A percentile compares a stretch with the other conserved stretches of the same genome.
Conservation (phyloP, 2,329 filamentous ascomycete species). For the Fusarium setosum region DNA sequence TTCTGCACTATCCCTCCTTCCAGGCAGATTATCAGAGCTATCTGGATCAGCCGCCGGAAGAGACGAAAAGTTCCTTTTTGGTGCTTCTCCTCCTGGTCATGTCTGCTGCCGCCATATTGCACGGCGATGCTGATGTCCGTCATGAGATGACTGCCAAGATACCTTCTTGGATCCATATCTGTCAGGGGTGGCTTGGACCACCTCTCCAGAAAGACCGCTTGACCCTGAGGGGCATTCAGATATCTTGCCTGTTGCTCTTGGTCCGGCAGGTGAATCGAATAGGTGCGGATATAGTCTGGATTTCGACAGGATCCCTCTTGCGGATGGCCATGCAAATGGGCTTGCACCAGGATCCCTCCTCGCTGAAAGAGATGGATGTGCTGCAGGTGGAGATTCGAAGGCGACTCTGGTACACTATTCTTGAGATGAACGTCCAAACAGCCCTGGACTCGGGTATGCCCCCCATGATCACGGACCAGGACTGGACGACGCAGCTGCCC, state of each 20-base stretch:
- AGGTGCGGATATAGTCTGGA: conserved; percentile 64
- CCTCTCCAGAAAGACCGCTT: conserved; percentile 61
- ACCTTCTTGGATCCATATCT: conserved; percentile 64
- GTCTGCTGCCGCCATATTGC: conserved; percentile 61
- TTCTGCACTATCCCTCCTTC: conserved; percentile 69
- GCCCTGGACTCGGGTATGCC: conserved; percentile 63
- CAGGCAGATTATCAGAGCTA: conserved; percentile 62
- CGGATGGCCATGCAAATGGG: conserved; percentile 68
- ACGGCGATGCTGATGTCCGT: too few relatives aligned
- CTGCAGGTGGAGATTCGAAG: conserved; percentile 65
- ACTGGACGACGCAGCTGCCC: conserved; percentile 63
- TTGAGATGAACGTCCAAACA: conserved; percentile 65
- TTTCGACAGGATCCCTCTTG: conserved; percentile 61
- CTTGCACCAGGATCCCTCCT: conserved; percentile 66
- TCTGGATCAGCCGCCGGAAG: conserved; percentile 58
- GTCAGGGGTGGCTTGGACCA: conserved; percentile 60
- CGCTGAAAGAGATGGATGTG: conserved; percentile 59
- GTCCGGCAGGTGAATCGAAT: conserved; percentile 61
- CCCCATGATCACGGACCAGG: conserved; percentile 57
- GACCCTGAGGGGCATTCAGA: conserved; percentile 61
- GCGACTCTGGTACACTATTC: conserved; percentile 66
- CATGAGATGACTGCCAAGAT: too few relatives aligned
- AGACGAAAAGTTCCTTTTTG: conserved; percentile 57
- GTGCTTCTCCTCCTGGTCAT: conserved; percentile 66
- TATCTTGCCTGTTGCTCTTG: conserved; percentile 62